phyloP scores from a whole-genome alignment of 2,329 filamentous ascomycete species.

The Microthyrium microscopicum region DNA sequence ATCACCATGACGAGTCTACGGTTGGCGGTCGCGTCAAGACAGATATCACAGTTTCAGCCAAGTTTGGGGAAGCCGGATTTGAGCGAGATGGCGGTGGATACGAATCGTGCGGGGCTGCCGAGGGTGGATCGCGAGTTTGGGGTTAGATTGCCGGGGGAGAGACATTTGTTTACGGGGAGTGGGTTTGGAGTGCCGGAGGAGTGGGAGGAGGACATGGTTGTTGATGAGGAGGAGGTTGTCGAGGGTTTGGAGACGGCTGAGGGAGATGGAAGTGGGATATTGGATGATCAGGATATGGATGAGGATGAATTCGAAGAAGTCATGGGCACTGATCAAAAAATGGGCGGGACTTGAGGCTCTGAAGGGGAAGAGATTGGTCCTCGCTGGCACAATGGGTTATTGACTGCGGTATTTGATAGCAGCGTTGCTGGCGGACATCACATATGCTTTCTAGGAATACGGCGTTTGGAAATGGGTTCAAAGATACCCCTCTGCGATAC shows the following conservation, averaged over 20 bases:
- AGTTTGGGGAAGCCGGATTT: conserved; percentile 51
- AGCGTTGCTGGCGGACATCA: too few species aligned
- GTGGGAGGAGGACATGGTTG: conserved; percentile 39
- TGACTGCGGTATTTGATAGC: too few species aligned
- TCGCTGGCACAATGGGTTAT: too few species aligned
- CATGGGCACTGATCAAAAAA: conserved; percentile 10
- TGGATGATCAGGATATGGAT: conserved; percentile 7
- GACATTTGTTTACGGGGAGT: conserved; percentile 41
- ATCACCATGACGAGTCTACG: conserved; percentile 8
- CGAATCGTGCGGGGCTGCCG: conserved; percentile 49
- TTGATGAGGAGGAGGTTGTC: conserved; percentile 23
- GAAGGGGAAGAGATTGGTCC: too few species aligned
- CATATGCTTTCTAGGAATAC: too few species aligned
- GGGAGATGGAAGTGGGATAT: conserved; percentile 16
- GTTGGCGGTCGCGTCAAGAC: too few species aligned
- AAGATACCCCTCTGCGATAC: too few species aligned
- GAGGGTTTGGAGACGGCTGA: conserved; percentile 27
- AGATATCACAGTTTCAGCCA: too few species aligned
- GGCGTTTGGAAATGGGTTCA: too few species aligned
- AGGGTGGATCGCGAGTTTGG: conserved; percentile 40
- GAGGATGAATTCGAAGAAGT: conserved; percentile 14
- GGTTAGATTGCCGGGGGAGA: conserved; percentile 42
- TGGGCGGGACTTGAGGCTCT: too few species aligned
- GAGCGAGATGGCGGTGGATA: conserved; percentile 53
- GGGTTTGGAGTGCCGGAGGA: conserved; percentile 41